Conservation (phyloP, 306 rosid genomes). For the Acmispon strigosus region DNA sequence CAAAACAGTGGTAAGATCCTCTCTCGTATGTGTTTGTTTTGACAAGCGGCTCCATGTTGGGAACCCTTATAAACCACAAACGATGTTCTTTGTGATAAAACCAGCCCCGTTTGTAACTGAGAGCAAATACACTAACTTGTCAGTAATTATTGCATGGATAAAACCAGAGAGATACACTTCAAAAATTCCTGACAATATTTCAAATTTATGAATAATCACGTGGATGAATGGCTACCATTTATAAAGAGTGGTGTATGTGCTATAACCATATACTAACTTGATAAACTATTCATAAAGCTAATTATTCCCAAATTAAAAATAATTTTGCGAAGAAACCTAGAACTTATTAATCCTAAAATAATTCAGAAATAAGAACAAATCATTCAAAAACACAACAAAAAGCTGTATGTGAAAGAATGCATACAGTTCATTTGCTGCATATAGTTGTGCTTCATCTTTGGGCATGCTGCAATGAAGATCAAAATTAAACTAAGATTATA, state of each 20-base stretch:
- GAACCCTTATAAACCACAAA: slow-evolving; percentile 56
- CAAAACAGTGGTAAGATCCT: slow-evolving; percentile 83
- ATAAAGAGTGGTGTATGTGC: background rate
- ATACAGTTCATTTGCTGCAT: slow-evolving; percentile 83
- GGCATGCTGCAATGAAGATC: slow-evolving; percentile 61
- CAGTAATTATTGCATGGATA: background rate
- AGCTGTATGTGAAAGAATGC: slow-evolving; percentile 6
- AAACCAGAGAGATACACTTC: background rate
- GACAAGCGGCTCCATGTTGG: slow-evolving; percentile 73
- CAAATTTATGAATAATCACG: background rate
- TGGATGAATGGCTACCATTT: background rate
- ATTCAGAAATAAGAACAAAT: background rate
- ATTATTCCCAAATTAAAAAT: slow-evolving; percentile 3
- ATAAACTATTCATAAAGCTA: background rate
- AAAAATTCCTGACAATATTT: background rate
- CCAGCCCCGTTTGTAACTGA: slow-evolving; percentile 69
- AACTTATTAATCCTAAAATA: background rate
- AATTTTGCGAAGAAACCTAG: background rate
- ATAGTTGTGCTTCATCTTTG: slow-evolving; percentile 76
- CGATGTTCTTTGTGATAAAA: slow-evolving; percentile 80
- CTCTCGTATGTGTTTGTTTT: slow-evolving; percentile 67
- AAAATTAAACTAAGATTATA: background rate
- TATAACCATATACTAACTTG: too few species aligned
- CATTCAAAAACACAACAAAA: background rate
- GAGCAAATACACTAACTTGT: slow-evolving; percentile 5